Evolutionary conservation across 768 basidiomycete species (phyloP).

Genomic region (Amanita rimosa): DNA sequence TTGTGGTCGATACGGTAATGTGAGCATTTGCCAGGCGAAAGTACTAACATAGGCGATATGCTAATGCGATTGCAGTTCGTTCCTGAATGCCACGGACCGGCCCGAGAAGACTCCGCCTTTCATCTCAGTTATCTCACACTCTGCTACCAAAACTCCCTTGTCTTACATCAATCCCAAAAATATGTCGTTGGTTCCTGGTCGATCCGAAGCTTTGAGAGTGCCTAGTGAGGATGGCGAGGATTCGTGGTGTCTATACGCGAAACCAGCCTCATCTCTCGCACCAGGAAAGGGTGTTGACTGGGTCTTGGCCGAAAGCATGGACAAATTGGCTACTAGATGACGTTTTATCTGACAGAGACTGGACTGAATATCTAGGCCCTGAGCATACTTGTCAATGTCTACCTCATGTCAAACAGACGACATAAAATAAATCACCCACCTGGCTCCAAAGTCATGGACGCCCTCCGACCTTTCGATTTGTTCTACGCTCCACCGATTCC

Average conservation of each 20-base stretch:
- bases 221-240: conserved; percentile 6
- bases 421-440: neutral
- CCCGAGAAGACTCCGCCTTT: neutral
- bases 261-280: neutral
- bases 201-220: conserved; percentile 1
- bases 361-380: neutral
- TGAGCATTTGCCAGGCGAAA: conserved; percentile 14
- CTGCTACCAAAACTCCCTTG: conserved; percentile 3
- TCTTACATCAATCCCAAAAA: conserved; percentile 7
- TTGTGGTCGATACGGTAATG: conserved; percentile 34
- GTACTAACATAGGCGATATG: neutral
- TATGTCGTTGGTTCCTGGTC: neutral
- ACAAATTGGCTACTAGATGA: conserved; percentile 21
- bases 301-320: conserved; percentile 15
- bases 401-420: neutral
- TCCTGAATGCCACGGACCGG: neutral
- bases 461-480: conserved; percentile 1
- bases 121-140: conserved; percentile 5
- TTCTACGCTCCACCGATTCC: conserved; percentile 12
- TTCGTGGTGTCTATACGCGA: conserved; percentile 3
- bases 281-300: neutral
- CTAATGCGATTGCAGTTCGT: neutral
- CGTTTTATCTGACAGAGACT: conserved; percentile 2
- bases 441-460: neutral
- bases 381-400: neutral